Base-by-base conservation (phyloP, 805 yeast genomes). In the Lipomyces kockii region DNA sequence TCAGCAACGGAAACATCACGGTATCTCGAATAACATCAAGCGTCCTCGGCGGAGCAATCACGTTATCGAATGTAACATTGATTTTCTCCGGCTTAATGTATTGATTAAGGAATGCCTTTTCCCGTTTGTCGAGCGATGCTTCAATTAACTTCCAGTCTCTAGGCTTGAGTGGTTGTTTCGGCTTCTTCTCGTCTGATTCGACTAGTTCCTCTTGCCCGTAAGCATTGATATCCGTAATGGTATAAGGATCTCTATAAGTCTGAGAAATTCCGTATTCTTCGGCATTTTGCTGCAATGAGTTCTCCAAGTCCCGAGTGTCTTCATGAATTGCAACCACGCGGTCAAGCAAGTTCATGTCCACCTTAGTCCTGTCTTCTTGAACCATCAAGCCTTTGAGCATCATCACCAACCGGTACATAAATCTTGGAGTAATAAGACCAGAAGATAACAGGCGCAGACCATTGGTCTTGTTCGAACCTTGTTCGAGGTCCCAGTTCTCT, bases 41-140 rank as follows among this genome's bases (percentile, higher is more conserved):
- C 17, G 71, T 68, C 53, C 37, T 55, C 32, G 56, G 61, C 27
- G 71, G 69, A 4, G 69, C 52, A 46, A 68, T 55, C 14, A 68
- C 71, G 22, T 53, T 32, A 29, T 57, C 60, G 39, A 62, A 65
- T 11, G 61, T 59, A 5, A 65, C 67, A 14, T 59, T 62, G 20
- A 68, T 68, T 25, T 64, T 65, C 56, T 64, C 65, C 35, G 70
- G 70, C 49, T 64, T 65, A 32, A 67, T 65, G 11, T 56, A 61
- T 14, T 56, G 43, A 32, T 58, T 58, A 25, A 64, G 49, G n/a
- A 67, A 35, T 8, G 61, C 43, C 53, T 67, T 60, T 46, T 67
- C 70, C 2, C 67, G 63, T 35, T 64, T 67, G 34, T 52, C 64
- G n/a, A 67, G 60, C 6, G 63, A 46, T 5, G 65, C 60, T 14